Evolutionary conservation across 805 yeast species (phyloP), one percentile per base, ranked within the genome.

Genomic region (Huiozyma sinensis): DNA sequence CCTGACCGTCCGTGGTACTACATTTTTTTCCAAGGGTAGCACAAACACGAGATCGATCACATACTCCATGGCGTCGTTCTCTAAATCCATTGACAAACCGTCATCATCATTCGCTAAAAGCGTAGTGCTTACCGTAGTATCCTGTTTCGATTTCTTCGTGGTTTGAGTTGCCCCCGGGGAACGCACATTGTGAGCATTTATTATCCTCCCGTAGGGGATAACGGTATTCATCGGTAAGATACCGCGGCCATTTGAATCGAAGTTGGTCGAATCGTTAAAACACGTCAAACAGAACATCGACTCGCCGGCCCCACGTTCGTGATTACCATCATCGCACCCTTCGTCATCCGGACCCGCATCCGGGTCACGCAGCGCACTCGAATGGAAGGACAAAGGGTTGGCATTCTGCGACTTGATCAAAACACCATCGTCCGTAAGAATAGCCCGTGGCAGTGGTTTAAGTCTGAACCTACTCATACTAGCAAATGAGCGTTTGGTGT

Each of bases 121-220:
- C 24, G 24, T 4, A 28, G 38, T 35, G 3, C 9, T 28, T 17
- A 17, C 3, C 2, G 24, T n/a, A 17, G 17, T 24, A 8, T n/a
- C n/a, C n/a, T 35, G 38, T 35, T 8, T 8, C n/a, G 10, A 17
- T 10, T 35, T 35, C 8, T 11, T 8, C 3, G 38, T 11, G 9
- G 38, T 17, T 17, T 17, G 33, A 31, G 11, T 11, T 31, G 28
- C 27, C 32, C 12, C 28, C 32, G 30, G 6, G 28, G 40, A 10
- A 55, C 9, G 53, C 53, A 44, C 51, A 17, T 17, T 17, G 24
- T 45, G 47, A 36, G 60, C 60, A 40, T 55, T 49, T 8, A 62
- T 43, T 10, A 62, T 58, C 36, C 62, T 57, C 28, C 59, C 57
- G 44, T 52, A 62, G 1, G 66, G 65, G 12, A 62, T 60, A 28